A percentile compares a stretch with the other conserved stretches of the same genome.
Evolutionary conservation across 2,329 filamentous ascomycete genomes (phyloP).

Genomic region (Nannizziopsis arthrosporioides): DNA sequence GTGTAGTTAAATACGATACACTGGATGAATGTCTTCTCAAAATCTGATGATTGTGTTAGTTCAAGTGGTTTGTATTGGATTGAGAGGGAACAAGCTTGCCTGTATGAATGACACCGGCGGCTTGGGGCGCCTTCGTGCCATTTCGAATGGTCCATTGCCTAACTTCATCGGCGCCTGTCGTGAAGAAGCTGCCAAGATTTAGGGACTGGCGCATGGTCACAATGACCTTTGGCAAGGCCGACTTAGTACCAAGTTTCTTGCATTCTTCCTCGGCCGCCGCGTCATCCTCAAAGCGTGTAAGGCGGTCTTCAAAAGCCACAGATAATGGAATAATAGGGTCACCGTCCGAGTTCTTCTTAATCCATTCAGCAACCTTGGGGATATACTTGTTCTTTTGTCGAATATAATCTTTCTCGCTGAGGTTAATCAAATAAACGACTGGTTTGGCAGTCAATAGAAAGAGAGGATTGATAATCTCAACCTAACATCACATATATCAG

Average conservation of each 20-base stretch:
- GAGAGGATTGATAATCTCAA: constrained; percentile 94
- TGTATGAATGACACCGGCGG: constrained; percentile 93
- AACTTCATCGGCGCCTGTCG: constrained; percentile 87
- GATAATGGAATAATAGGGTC: constrained; percentile 92
- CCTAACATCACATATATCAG: constrained; percentile 42
- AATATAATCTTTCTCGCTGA: constrained; percentile 93
- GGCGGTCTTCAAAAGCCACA: constrained; percentile 81
- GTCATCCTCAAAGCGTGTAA: constrained; percentile 68
- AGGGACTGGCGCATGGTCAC: constrained; percentile 84
- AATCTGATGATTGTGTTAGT: constrained; percentile 45
- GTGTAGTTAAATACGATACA: constrained; percentile 84
- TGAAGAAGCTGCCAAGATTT: constrained; percentile 93
- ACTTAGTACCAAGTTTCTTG: constrained; percentile 78
- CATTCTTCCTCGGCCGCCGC: constrained; percentile 70
- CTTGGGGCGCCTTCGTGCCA: constrained; percentile 93
- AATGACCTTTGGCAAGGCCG: constrained; percentile 82
- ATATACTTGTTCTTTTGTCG: constrained; percentile 99
- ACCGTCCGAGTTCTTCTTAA: constrained; percentile 76
- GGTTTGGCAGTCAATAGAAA: constrained; percentile 93
- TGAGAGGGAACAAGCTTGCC: constrained; percentile 22
- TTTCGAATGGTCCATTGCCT: constrained; percentile 96
- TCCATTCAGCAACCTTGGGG: constrained; percentile 84
- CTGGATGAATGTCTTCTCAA: constrained; percentile 99
- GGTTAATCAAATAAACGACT: constrained; percentile 91
- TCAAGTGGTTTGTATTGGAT: background rate